These are phyloP conservation scores for Fraxinus platypoda DNA, from an alignment of 305 asterid species.

Conservation along the genomic window DNA sequence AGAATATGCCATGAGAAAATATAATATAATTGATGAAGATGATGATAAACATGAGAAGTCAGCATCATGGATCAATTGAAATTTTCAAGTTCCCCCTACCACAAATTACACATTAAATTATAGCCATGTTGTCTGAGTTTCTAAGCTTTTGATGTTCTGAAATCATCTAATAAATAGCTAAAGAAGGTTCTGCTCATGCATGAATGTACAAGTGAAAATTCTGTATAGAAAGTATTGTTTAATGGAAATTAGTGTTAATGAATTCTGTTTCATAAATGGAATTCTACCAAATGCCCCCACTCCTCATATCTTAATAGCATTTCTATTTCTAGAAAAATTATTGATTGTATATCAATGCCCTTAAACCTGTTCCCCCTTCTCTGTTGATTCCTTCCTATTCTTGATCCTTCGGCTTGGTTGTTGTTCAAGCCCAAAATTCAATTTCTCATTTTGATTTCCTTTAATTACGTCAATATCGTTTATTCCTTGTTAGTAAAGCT, in stretches of 20 bases:
- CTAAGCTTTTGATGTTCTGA: background rate
- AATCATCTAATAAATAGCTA: background rate
- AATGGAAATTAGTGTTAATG: background rate
- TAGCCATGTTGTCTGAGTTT: background rate
- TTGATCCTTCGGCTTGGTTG: too few species aligned
- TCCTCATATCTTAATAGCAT: background rate
- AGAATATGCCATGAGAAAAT: background rate
- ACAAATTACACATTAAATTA: too few species aligned
- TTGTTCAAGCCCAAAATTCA: background rate
- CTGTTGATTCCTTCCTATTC: background rate
- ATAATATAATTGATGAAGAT: background rate
- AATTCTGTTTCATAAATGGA: too few species aligned
- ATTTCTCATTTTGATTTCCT: background rate
- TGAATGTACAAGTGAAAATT: background rate
- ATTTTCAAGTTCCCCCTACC: background rate
- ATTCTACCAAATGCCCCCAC: background rate
- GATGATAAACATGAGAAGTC: background rate
- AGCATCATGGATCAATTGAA: background rate
- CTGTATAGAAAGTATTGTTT: too few species aligned
- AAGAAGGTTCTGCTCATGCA: background rate
- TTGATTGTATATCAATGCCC: too few species aligned
- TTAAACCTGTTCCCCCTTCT: background rate
- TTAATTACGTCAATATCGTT: too few species aligned
- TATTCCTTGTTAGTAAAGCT: too few species aligned
- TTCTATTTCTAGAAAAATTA: too few species aligned